Conservation (phyloP, 2,329 filamentous ascomycete species). For the Xylaria sp. region DNA sequence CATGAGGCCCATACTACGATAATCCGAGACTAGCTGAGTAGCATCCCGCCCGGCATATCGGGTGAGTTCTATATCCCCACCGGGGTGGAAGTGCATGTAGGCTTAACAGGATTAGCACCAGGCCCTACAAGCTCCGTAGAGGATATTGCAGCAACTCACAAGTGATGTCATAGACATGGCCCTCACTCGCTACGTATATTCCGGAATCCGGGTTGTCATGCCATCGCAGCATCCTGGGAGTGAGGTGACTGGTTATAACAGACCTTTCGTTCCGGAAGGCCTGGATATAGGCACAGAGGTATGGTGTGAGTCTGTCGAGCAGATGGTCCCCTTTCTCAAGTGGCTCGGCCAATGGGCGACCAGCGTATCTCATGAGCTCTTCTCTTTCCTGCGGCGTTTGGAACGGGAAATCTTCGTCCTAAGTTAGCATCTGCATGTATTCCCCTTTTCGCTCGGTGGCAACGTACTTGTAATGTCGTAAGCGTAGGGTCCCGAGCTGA, state of each 20-base stretch:
- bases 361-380: not conserved
- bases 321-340: not conserved
- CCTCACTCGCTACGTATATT: slow-evolving; percentile 17
- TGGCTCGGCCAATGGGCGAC: not conserved
- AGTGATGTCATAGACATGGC: slow-evolving; percentile 19
- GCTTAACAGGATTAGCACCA: slow-evolving; percentile 7
- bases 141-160: slow-evolving; percentile 9
- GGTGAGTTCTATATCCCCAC: slow-evolving; percentile 12
- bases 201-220: slow-evolving; percentile 22
- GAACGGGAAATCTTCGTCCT: slow-evolving; percentile 4
- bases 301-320: slow-evolving; percentile 6
- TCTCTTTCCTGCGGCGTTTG: not conserved
- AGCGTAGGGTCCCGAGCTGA: not conserved
- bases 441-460: not conserved
- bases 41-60: slow-evolving; percentile 15
- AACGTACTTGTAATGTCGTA: slow-evolving; percentile 15
- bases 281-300: slow-evolving; percentile 16
- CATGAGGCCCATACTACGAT: slow-evolving; percentile 11
- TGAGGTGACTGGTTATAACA: slow-evolving; percentile 4
- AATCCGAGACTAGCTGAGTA: slow-evolving; percentile 9
- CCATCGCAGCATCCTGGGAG: slow-evolving; percentile 17
- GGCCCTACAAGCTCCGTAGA: not conserved
- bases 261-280: not conserved
- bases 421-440: slow-evolving; percentile 2
- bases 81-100: slow-evolving; percentile 23